Evolutionary conservation across 2,329 filamentous ascomycete species (phyloP), one percentile per base, ranked within the genome.

Genomic region (Claviceps humidiphila): DNA sequence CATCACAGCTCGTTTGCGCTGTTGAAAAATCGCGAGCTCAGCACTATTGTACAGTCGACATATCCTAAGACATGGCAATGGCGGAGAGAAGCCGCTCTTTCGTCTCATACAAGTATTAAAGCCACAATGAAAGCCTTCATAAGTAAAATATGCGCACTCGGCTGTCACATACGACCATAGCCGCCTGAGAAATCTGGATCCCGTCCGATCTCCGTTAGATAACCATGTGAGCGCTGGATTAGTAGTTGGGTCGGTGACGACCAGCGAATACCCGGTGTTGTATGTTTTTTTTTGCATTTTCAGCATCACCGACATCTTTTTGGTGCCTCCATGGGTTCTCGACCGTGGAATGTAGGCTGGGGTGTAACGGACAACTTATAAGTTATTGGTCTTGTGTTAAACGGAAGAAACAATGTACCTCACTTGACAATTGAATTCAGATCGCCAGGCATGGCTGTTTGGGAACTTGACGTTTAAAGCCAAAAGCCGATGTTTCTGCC

Each of bases 161-260:
- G 4, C 5, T 2, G 2, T 2, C 17, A 50, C 30, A 50, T 50
- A 44, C 49, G 41, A 50, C 40, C 49, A 50, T 6, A 50, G 49
- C 41, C 30, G 41, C 49, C 20, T 38, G 49, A 20, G 6, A 50
- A 44, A 43, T 50, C 49, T 11, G 40, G 49, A 50, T 38, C 49
- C 49, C 49, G 49, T 50, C 49, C 41, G 49, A 50, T 50, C 49
- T 50, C 49, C 40, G 42, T 11, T 44, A 4, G 49, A 50, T 43
- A 50, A 50, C 14, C 49, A 38, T 7, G 49, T 17, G 41, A 50
- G 49, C 40, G 49, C 49, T n/a, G 49, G 49, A 44, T 43, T 44
- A 50, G 49, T 50, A 50, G 49, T 44, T 50, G 46, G 51, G 46
- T 52, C 51, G 46, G 51, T 52, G 51, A 52, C 51, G 51, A 50